Percentiles rank a stretch among this genome's conserved stretches.
These are phyloP conservation scores for Tilletia caries DNA, from an alignment of 1,284 basidiomycete genomes.

Conservation along the genomic window DNA sequence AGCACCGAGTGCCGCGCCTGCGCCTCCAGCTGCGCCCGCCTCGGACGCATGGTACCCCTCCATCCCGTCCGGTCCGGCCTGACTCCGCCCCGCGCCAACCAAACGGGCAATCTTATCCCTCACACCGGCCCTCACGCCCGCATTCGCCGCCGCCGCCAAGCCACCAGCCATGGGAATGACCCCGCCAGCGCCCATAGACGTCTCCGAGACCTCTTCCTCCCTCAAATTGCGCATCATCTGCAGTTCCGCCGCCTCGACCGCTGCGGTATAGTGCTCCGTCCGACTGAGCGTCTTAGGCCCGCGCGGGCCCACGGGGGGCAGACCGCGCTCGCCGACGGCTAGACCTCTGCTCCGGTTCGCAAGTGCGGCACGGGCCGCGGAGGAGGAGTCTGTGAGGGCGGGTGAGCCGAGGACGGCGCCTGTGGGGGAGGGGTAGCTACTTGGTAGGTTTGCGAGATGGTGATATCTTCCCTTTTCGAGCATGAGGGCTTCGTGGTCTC, in stretches of 20 bases:
- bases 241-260: background rate
- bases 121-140: background rate
- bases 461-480: background rate
- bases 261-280: background rate
- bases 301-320: background rate
- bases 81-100: background rate
- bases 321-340: background rate
- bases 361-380: background rate
- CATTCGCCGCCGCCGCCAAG: background rate
- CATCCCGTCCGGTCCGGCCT: background rate
- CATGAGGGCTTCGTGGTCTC: background rate
- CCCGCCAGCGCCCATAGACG: background rate
- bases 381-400: background rate
- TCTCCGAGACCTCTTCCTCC: background rate
- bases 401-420: background rate
- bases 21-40: background rate
- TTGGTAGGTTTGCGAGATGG: background rate
- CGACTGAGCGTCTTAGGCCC: slow-evolving; percentile 4
- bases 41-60: background rate
- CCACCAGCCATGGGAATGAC: slow-evolving; percentile 6
- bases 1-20: background rate
- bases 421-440: background rate
- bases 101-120: slow-evolving; percentile 7
- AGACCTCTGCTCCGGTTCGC: background rate
- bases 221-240: too few species aligned